A percentile compares a stretch with the other conserved stretches of the same genome.
These are phyloP conservation scores for Pythium periplocum DNA, from an alignment of 352 stramenopile species.

Conservation along the genomic window DNA sequence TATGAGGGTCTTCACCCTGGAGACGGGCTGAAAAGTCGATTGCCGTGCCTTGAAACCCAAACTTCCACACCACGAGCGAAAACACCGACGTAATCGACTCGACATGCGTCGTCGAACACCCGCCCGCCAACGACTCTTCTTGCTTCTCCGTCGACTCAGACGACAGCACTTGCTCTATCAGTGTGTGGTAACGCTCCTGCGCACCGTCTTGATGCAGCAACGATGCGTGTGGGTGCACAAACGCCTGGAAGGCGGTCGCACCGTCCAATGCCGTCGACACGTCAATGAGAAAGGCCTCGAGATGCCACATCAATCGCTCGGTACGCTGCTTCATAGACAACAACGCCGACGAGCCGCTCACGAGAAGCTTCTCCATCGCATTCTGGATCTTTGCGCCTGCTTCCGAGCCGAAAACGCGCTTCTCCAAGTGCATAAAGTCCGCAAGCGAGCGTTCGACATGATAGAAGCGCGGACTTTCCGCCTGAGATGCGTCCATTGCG, in stretches of 20 bases:
- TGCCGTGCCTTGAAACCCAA: slow-evolving; percentile 21
- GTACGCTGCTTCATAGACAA: neutral
- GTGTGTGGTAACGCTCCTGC: neutral
- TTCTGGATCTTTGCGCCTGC: neutral
- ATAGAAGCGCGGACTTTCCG: neutral
- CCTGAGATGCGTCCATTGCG: neutral
- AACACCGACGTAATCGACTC: neutral
- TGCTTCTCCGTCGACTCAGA: neutral
- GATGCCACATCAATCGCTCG: slow-evolving; percentile 6
- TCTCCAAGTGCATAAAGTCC: slow-evolving; percentile 12
- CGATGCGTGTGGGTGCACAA: neutral
- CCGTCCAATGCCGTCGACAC: neutral
- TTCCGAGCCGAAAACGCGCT: neutral
- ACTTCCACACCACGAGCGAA: slow-evolving; percentile 36
- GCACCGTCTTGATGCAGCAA: neutral
- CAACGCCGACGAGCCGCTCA: neutral
- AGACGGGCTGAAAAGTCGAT: slow-evolving; percentile 23
- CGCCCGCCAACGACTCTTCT: neutral
- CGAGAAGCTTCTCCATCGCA: neutral
- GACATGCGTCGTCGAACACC: neutral
- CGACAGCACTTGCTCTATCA: neutral
- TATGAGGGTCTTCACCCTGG: neutral
- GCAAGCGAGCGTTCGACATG: slow-evolving; percentile 6
- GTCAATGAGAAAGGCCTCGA: neutral
- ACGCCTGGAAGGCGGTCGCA: neutral